Evolutionary conservation across 371 early-diverging fungal species (phyloP).

Genomic region (Rhizopus delemar): DNA sequence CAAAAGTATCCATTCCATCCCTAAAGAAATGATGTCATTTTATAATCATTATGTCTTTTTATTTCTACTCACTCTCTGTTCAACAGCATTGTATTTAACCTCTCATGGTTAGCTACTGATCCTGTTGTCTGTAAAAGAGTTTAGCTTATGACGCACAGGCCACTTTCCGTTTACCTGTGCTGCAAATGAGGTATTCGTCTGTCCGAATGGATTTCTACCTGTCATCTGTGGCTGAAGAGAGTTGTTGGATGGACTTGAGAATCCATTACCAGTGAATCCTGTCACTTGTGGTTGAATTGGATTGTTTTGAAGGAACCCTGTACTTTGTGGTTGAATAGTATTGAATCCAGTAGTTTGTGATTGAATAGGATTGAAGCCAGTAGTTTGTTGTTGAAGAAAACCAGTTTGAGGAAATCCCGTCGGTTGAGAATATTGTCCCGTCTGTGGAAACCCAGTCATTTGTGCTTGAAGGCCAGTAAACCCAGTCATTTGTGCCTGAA

Average conservation of each 20-base stretch:
- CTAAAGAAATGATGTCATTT: slow-evolving; percentile 27
- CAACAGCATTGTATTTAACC: too few relatives aligned
- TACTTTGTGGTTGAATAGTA: too few relatives aligned
- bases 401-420: neutral
- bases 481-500: slow-evolving; percentile 39
- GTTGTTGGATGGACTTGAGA: too few relatives aligned
- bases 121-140: neutral
- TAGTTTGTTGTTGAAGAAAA: neutral
- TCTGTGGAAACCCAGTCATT: slow-evolving; percentile 3
- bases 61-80: neutral
- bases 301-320: too few relatives aligned
- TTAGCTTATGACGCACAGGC: neutral
- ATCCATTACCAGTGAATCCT: neutral
- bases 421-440: neutral
- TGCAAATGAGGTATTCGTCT: neutral
- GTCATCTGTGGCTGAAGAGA: neutral
- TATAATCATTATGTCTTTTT: neutral
- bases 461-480: slow-evolving; percentile 13
- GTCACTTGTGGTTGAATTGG: slow-evolving; percentile 5
- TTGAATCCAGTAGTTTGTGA: slow-evolving; percentile 4
- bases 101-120: neutral
- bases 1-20: slow-evolving; percentile 59
- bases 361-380: neutral
- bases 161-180: neutral
- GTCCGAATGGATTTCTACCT: slow-evolving; percentile 17